Percentiles rank a stretch among this genome's conserved stretches.
Conservation (phyloP, 805 yeast genomes). For the Myxozyma melibiosi region DNA sequence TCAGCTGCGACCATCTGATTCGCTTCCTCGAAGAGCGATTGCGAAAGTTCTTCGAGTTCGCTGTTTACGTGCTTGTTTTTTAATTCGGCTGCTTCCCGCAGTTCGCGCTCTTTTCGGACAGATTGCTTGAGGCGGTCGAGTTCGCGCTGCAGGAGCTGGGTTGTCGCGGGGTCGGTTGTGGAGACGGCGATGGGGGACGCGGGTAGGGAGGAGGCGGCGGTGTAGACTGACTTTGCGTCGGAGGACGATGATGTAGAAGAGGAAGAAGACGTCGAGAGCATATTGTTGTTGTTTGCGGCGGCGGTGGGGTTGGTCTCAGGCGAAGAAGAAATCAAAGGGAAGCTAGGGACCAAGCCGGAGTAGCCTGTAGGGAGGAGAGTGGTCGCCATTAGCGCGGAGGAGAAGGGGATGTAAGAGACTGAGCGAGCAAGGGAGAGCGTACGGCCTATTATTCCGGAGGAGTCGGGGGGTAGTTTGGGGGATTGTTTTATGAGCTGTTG, state of each 20-base stretch:
- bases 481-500: neutral
- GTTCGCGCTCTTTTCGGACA: constrained; percentile 23
- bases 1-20: constrained; percentile 34
- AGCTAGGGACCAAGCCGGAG: neutral
- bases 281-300: neutral
- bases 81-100: constrained; percentile 33
- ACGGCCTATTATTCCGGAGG: constrained; percentile 3
- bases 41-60: constrained; percentile 36
- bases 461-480: neutral
- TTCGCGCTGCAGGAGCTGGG: constrained; percentile 7
- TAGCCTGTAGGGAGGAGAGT: constrained; percentile 8
- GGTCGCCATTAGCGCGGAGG: constrained; percentile 21
- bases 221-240: neutral
- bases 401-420: constrained; percentile 22
- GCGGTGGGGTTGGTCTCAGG: neutral
- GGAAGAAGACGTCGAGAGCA: constrained; percentile 10
- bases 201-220: constrained; percentile 10
- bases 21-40: constrained; percentile 35
- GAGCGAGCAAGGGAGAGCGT: constrained; percentile 24
- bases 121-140: constrained; percentile 13
- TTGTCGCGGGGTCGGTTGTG: constrained; percentile 1
- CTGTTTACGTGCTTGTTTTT: constrained; percentile 24
- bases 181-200: constrained; percentile 10
- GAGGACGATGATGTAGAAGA: constrained; percentile 13
- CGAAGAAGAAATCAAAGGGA: neutral